Conservation (phyloP, 176 grass and related monocot genomes). For the Saccharum officinarum region DNA sequence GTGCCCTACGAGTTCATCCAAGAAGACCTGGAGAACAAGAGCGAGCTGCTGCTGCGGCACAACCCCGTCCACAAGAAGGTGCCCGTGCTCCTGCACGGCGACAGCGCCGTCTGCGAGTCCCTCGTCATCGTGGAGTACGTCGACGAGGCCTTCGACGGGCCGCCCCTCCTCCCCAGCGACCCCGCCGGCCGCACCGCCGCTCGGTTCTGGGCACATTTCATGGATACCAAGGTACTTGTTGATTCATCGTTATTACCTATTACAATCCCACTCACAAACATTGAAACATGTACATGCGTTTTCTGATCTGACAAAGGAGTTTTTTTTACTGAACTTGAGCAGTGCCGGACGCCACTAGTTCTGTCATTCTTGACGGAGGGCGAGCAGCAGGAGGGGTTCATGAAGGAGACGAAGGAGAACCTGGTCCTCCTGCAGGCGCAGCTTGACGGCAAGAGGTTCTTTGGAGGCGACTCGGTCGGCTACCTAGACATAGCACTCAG, state of each 20-base stretch:
- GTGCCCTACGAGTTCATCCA: slow-evolving; percentile 46
- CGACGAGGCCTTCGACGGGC: slow-evolving; percentile 44
- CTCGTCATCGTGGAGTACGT: slow-evolving; percentile 57
- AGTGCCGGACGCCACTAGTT: neutral
- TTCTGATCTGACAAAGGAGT: neutral
- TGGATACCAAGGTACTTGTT: slow-evolving; percentile 32
- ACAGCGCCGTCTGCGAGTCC: slow-evolving; percentile 31
- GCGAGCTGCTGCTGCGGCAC: slow-evolving; percentile 33
- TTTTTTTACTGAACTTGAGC: neutral
- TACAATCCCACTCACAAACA: too few relatives aligned
- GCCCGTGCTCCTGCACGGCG: slow-evolving; percentile 53
- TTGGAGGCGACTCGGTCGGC: slow-evolving; percentile 41
- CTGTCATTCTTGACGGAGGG: slow-evolving; percentile 23
- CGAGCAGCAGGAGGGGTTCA: slow-evolving; percentile 9
- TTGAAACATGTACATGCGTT: neutral
- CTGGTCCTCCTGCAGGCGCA: slow-evolving; percentile 41
- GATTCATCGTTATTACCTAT: too few relatives aligned
- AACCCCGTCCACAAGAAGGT: slow-evolving; percentile 53
- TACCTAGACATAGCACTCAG: slow-evolving; percentile 29
- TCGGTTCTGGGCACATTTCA: slow-evolving; percentile 46
- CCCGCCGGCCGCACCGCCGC: slow-evolving; percentile 28
- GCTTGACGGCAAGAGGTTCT: slow-evolving; percentile 52
- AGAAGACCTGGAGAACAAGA: slow-evolving; percentile 48
- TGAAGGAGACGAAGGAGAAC: slow-evolving; percentile 35
- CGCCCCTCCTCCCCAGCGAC: neutral